phyloP scores from a whole-genome alignment of 2,329 filamentous ascomycete species.

The Teratosphaeria destructans region DNA sequence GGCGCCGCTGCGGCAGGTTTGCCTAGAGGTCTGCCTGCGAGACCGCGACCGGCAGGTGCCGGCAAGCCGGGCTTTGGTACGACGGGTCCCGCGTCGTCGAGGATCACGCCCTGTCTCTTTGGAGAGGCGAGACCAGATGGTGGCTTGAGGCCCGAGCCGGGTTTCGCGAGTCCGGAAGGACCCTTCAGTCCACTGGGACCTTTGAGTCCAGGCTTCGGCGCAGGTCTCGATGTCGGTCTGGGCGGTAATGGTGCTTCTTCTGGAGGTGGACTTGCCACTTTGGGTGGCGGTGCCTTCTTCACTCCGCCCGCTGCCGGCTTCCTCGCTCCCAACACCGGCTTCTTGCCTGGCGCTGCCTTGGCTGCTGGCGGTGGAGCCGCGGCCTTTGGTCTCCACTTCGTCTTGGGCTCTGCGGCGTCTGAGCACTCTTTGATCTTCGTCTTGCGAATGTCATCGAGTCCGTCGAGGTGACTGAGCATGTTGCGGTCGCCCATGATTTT shows the following conservation, averaged over 20 bases:
- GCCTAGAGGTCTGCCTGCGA: constrained; percentile 74
- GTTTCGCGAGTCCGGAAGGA: constrained; percentile 31
- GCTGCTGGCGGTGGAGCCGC: constrained; percentile 45
- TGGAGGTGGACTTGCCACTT: constrained; percentile 30
- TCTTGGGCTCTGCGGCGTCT: constrained; percentile 71
- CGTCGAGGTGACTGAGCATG: constrained; percentile 87
- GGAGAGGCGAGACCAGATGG: constrained; percentile 20
- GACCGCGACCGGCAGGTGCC: constrained; percentile 49
- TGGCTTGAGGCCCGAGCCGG: constrained; percentile 27
- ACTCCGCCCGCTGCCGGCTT: constrained; percentile 26
- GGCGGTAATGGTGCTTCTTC: constrained; percentile 47
- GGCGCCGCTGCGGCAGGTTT: constrained; percentile 47
- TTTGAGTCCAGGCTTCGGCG: constrained; percentile 27
- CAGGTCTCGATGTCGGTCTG: constrained; percentile 46
- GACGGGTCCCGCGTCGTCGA: constrained; percentile 17
- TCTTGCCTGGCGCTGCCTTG: constrained; percentile 44
- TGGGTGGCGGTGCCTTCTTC: constrained; percentile 33
- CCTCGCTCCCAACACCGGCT: constrained; percentile 41
- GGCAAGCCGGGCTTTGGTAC: constrained; percentile 33
- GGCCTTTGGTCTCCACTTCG: constrained; percentile 85
- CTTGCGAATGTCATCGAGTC: constrained; percentile 90
- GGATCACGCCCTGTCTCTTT: constrained; percentile 19
- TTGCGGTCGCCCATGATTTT: constrained; percentile 95
- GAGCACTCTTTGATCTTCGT: constrained; percentile 91
- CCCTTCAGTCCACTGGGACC: constrained; percentile 17